phyloP scores from a whole-genome alignment of 768 basidiomycete species.

The Rhizopogon vesiculosus region DNA sequence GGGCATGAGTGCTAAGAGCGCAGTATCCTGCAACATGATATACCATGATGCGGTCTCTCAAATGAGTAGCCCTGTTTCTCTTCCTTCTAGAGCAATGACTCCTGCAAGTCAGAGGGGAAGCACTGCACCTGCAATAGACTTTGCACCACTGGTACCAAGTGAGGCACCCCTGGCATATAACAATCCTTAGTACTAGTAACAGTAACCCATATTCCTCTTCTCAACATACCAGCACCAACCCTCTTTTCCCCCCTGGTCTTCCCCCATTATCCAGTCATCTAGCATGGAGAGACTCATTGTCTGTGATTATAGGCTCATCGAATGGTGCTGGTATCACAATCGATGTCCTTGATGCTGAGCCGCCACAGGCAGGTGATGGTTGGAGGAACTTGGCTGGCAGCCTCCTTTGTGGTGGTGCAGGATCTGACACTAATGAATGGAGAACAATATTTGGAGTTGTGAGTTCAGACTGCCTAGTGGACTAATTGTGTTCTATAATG shows the following conservation, averaged over 20 bases:
- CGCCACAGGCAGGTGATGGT: conserved; percentile 54
- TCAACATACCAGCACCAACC: too few species aligned
- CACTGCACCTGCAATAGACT: conserved; percentile 3
- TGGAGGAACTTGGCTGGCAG: conserved; percentile 55
- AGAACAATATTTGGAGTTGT: conserved; percentile 63
- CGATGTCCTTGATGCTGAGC: conserved; percentile 66
- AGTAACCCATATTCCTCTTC: conserved; percentile 23
- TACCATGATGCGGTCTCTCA: conserved; percentile 60
- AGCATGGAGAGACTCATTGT: conserved; percentile 31
- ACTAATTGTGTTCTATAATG: conserved; percentile 5
- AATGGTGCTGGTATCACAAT: conserved; percentile 35
- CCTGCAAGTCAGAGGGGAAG: conserved; percentile 30
- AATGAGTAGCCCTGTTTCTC: conserved; percentile 35
- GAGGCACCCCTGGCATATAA: conserved; percentile 28
- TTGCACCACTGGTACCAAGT: conserved; percentile 12
- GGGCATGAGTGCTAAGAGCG: conserved; percentile 51
- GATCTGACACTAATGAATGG: conserved; percentile 26
- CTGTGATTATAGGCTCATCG: conserved; percentile 27
- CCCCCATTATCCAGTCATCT: conserved; percentile 24
- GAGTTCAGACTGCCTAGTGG: conserved; percentile 23
- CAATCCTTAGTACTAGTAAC: conserved; percentile 24
- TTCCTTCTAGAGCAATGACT: conserved; percentile 43
- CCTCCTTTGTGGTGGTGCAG: conserved; percentile 11
- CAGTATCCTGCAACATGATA: conserved; percentile 47
- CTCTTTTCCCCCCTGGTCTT: too few species aligned